These are phyloP conservation scores for Colletotrichum melonis DNA, from an alignment of 2,329 filamentous ascomycete genomes.

Conservation along the genomic window DNA sequence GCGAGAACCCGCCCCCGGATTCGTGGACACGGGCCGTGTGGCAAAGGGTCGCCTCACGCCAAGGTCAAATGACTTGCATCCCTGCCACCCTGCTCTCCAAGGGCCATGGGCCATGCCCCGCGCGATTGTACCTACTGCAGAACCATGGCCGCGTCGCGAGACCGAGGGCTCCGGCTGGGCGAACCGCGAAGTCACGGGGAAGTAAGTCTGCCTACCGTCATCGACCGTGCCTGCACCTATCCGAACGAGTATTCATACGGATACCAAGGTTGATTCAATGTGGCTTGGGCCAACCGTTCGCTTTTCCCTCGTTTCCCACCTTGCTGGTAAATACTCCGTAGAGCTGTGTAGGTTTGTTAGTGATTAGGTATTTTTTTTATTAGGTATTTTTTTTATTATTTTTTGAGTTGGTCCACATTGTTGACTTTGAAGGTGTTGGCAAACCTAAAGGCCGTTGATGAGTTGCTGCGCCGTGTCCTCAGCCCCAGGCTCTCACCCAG, in stretches of 20 bases:
- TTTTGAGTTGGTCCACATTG: background rate
- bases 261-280: background rate
- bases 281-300: conserved; percentile 23
- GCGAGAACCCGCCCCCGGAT: conserved; percentile 7
- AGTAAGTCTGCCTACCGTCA: background rate
- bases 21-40: conserved; percentile 7
- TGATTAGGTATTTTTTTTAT: background rate
- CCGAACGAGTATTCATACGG: no score
- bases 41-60: conserved; percentile 3
- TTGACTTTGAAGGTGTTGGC: background rate
- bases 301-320: background rate
- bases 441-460: background rate
- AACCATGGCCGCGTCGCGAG: conserved; percentile 8
- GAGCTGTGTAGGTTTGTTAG: background rate
- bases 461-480: conserved; percentile 23
- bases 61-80: conserved; percentile 7
- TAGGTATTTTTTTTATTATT: background rate
- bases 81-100: background rate
- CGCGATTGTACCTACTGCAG: background rate
- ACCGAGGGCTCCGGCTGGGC: conserved; percentile 30
- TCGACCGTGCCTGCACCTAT: background rate
- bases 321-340: background rate
- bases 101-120: no score
- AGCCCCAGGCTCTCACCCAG: conserved; percentile 12
- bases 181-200: background rate